Conservation (phyloP, 1,284 basidiomycete species). For the Pascua sp. region DNA sequence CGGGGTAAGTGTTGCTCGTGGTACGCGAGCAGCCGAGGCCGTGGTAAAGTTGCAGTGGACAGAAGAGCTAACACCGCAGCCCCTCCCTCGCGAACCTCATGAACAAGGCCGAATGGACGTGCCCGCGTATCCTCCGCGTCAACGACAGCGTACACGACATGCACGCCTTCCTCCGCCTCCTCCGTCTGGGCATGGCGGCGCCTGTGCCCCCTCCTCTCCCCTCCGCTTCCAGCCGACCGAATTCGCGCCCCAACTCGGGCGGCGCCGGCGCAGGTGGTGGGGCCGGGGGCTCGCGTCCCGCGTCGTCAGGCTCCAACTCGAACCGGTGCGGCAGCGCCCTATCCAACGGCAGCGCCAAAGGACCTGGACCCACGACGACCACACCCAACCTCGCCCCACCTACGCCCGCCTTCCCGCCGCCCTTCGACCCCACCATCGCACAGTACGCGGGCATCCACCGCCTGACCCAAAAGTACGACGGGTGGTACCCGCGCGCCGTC, state of each 20-base stretch:
- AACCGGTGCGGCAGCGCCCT: not conserved
- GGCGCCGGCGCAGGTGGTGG: not conserved
- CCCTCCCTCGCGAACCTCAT: conserved; percentile 8
- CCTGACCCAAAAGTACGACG: conserved; percentile 15
- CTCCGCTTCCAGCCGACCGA: too few relatives aligned
- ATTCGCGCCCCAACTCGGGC: not conserved
- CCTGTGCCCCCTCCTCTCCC: not conserved
- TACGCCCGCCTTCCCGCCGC: not conserved
- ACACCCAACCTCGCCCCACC: not conserved
- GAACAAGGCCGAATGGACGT: not conserved
- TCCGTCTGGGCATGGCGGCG: conserved; percentile 4
- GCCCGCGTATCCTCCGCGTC: conserved; percentile 5
- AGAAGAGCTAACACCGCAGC: not conserved
- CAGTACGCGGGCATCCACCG: conserved; percentile 17
- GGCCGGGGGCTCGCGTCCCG: not conserved
- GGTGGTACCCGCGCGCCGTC: conserved; percentile 17
- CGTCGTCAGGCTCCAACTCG: not conserved
- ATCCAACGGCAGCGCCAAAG: not conserved
- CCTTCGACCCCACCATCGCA: conserved; percentile 11
- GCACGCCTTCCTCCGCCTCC: conserved; percentile 17
- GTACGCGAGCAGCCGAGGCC: not conserved
- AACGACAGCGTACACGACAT: conserved; percentile 11
- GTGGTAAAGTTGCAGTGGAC: too few relatives aligned
- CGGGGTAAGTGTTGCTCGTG: conserved; percentile 5
- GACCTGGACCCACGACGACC: not conserved